phyloP scores from a whole-genome alignment of 306 rosid genomes.

The Delonix regia region DNA sequence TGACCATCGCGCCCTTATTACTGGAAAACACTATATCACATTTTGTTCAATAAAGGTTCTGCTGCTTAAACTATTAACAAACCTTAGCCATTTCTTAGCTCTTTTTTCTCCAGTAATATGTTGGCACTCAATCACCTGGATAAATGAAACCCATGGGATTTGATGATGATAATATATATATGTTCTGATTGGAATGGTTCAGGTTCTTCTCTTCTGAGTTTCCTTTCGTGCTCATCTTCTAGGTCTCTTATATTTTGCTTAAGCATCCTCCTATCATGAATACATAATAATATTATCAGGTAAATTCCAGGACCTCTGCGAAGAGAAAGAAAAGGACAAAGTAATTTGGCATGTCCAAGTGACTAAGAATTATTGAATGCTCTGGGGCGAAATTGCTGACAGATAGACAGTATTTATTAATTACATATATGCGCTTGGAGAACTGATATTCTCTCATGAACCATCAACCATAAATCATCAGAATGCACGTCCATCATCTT shows the following conservation, averaged over 20 bases:
- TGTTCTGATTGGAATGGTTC: not conserved
- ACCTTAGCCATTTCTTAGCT: not conserved
- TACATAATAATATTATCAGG: not conserved
- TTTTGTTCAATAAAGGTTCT: not conserved
- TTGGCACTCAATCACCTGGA: not conserved
- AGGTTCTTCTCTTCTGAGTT: too few species aligned
- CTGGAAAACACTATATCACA: not conserved
- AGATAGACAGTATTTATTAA: not conserved
- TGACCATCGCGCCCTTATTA: not conserved
- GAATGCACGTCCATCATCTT: conserved; percentile 39
- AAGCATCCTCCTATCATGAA: not conserved
- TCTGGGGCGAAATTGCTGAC: not conserved
- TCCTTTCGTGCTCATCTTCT: not conserved
- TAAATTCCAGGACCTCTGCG: not conserved
- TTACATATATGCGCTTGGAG: not conserved
- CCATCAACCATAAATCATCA: not conserved
- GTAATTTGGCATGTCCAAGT: not conserved
- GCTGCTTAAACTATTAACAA: not conserved
- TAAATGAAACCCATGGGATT: too few species aligned
- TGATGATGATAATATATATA: too few species aligned
- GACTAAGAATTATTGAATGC: not conserved
- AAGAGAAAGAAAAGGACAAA: not conserved
- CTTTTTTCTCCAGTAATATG: not conserved
- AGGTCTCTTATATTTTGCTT: not conserved
- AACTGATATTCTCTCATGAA: not conserved